These are phyloP conservation scores for Aspergillus sclerotialis DNA, from an alignment of 2,329 filamentous ascomycete species.

Conservation along the genomic window DNA sequence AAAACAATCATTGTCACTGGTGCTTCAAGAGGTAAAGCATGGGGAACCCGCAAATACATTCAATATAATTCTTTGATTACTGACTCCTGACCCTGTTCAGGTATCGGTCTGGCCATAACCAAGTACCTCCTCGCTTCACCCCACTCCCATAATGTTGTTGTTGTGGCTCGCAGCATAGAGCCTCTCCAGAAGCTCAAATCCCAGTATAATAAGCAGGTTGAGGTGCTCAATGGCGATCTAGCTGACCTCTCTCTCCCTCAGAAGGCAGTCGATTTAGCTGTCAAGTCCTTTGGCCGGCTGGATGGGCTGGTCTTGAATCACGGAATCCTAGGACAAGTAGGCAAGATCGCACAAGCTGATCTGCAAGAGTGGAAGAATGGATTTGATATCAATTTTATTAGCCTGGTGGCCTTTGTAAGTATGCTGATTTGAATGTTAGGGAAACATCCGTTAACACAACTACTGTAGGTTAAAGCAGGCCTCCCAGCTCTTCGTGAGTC, in stretches of 20 bases:
- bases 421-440: not conserved
- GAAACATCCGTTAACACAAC: not conserved
- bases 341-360: constrained; percentile 60
- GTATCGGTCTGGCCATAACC: constrained; percentile 56
- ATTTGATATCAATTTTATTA: constrained; percentile 85
- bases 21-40: constrained; percentile 56
- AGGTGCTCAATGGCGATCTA: constrained; percentile 53
- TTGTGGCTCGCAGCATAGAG: constrained; percentile 49
- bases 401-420: constrained; percentile 67
- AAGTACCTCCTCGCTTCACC: constrained; percentile 50
- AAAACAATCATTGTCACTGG: constrained; percentile 67
- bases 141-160: constrained; percentile 49
- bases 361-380: constrained; percentile 65
- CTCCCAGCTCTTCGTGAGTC: constrained; percentile 25
- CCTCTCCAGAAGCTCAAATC: constrained; percentile 49
- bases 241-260: constrained; percentile 48
- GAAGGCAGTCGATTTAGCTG: constrained; percentile 58
- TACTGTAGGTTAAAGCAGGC: constrained; percentile 21
- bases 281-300: constrained; percentile 62
- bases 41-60: too few species aligned
- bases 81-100: too few species aligned
- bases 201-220: constrained; percentile 49
- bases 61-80: too few species aligned
- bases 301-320: constrained; percentile 88
- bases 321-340: constrained; percentile 69